These are phyloP conservation scores for Boletus bicolor DNA, from an alignment of 768 basidiomycete genomes.

Conservation along the genomic window DNA sequence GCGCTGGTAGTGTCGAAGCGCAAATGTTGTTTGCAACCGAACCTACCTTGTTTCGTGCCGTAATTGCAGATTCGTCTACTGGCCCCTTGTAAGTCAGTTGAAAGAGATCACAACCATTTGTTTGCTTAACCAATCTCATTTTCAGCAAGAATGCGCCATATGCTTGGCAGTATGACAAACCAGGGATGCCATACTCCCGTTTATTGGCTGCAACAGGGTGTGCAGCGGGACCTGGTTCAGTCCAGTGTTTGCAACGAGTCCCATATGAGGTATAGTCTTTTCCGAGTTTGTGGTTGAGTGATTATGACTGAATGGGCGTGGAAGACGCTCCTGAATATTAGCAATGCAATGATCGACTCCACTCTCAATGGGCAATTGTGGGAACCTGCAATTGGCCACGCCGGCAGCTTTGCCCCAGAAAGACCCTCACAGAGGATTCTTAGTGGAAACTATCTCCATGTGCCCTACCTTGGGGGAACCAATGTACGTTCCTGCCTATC, in stretches of 20 bases:
- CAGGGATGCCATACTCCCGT: conserved; percentile 48
- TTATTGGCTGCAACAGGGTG: conserved; percentile 48
- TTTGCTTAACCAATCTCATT: neutral
- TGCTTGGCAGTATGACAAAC: conserved; percentile 45
- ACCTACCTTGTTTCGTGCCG: conserved; percentile 13
- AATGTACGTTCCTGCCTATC: conserved; percentile 36
- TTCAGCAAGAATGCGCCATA: conserved; percentile 49
- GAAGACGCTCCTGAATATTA: conserved; percentile 48
- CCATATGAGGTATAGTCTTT: conserved; percentile 14
- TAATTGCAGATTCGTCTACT: conserved; percentile 17
- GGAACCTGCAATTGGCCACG: conserved; percentile 53
- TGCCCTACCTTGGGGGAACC: conserved; percentile 56
- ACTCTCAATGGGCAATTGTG: conserved; percentile 54
- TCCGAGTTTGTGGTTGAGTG: neutral
- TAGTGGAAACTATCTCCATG: conserved; percentile 47
- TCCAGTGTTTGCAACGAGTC: conserved; percentile 39
- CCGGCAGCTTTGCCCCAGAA: conserved; percentile 46
- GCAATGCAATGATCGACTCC: conserved; percentile 42
- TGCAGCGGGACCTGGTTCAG: conserved; percentile 33
- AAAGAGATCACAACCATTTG: neutral
- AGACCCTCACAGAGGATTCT: conserved; percentile 45
- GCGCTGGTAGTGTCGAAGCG: conserved; percentile 14
- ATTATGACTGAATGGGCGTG: neutral
- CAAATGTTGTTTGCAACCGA: conserved; percentile 11
- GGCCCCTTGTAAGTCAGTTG: conserved; percentile 18